These are phyloP conservation scores for Ceratocystis ficicola DNA, from an alignment of 2,329 filamentous ascomycete species.

Conservation along the genomic window DNA sequence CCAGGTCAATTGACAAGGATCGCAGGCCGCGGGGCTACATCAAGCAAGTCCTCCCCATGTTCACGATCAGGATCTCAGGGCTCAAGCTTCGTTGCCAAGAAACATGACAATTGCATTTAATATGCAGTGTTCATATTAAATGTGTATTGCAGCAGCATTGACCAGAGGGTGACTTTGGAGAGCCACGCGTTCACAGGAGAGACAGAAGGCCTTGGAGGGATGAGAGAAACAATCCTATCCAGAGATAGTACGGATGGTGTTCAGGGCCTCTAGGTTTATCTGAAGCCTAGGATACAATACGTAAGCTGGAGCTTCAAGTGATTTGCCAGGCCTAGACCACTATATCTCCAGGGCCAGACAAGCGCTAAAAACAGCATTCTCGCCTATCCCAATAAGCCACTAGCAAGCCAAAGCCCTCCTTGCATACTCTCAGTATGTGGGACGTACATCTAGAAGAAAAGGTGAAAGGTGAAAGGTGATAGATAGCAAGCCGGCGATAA, in stretches of 20 bases:
- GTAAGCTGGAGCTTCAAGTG: background rate
- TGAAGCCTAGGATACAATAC: background rate
- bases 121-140: too few species aligned
- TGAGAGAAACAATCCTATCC: background rate
- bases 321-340: background rate
- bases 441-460: background rate
- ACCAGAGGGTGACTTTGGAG: background rate
- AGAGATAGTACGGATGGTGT: background rate
- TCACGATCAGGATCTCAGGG: background rate
- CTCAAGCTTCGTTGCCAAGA: conserved; percentile 7
- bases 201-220: background rate
- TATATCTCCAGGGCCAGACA: background rate
- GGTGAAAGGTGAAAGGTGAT: background rate
- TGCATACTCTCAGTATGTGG: too few species aligned
- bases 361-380: background rate
- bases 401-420: background rate
- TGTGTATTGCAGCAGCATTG: background rate
- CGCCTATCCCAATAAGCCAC: background rate
- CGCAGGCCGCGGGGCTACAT: background rate
- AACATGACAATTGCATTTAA: conserved; percentile 1
- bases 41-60: too few species aligned
- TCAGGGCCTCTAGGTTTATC: background rate
- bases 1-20: background rate
- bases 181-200: background rate
- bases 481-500: background rate